Evolutionary conservation across 2,329 filamentous ascomycete genomes (phyloP), one percentile per base, ranked within the genome.

Genomic region (Exophiala mesophila): DNA sequence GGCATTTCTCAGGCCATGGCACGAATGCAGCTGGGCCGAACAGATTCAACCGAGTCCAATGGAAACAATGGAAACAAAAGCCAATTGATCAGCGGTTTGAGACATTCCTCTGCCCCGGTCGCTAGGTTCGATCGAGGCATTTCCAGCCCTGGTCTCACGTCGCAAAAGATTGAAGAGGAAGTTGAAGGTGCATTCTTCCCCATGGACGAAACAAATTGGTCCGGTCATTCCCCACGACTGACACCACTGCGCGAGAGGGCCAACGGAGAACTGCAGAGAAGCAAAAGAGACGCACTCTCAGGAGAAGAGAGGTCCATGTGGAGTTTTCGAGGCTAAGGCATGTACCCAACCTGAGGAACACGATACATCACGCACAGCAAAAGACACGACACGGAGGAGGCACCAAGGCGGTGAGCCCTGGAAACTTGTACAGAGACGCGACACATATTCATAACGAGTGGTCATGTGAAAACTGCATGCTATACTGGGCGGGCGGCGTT

Each of bases 111-210:
- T n/a, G 51, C 45, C 28, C 40, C 49, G 1, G 42, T 50, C 36
- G 59, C 54, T 35, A 64, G 67, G 20, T 55, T 70, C 15, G 67
- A 71, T 41, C 66, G 69, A 37, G 63, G 64, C 9, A 58, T 72
- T 20, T 67, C 70, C 3, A 70, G 69, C 7, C 66, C 69, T 2
- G 63, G 68, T 35, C 64, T 60, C 38, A 66, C 63, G 8, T 67
- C 60, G 54, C 66, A 64, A 39, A 72, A 71, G 41, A 70, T 73
- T 21, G 70, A 72, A 44, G 60, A 63, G 38, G 68, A 72, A 47
- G 65, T 66, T 34, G 63, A 67, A 34, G 67, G 69, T 34, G 53
- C 70, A 17, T 67, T 72, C 39, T 72, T 73, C 50, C 68, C 67
- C 3, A 71, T 72, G 68, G 70, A 73, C 49, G 70, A 67, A 60